Evolutionary conservation across 169 alveolate species (phyloP).

Genomic region (Plasmodium blacklocki): DNA sequence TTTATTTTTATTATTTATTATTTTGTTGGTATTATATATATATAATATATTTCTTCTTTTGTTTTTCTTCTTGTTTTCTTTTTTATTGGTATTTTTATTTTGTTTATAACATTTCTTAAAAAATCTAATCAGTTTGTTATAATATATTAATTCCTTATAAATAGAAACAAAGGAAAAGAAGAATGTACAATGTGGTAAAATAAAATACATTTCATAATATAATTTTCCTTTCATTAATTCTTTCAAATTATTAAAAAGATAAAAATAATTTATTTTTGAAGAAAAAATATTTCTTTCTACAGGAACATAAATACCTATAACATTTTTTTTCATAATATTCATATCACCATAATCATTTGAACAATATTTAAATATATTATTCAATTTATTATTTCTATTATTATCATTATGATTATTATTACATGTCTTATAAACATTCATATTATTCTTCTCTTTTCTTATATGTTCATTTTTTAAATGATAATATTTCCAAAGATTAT

Average conservation of each 20-base stretch:
- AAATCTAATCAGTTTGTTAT: conserved; percentile 28
- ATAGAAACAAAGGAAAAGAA: conserved; percentile 24
- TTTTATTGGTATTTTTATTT: not conserved
- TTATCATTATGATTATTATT: not conserved
- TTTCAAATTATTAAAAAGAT: conserved; percentile 57
- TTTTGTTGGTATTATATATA: not conserved
- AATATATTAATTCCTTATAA: conserved; percentile 61
- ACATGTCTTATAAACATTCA: not conserved
- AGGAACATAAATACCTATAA: conserved; percentile 68
- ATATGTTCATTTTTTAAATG: conserved; percentile 7
- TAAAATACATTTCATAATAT: conserved; percentile 40
- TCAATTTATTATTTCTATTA: not conserved
- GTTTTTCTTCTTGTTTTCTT: conserved; percentile 3
- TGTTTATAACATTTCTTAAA: not conserved
- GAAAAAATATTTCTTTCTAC: conserved; percentile 36
- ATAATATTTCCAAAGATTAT: conserved; percentile 24
- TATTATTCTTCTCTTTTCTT: not conserved
- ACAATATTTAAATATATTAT: conserved; percentile 48
- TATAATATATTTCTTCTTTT: not conserved
- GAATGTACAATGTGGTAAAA: conserved; percentile 55
- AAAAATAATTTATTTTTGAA: conserved; percentile 49
- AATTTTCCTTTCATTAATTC: conserved; percentile 56
- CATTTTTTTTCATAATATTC: conserved; percentile 52
- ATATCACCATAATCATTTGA: conserved; percentile 45
- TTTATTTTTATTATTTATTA: conserved; percentile 22